These are phyloP conservation scores for Sugiyamaella paludigena DNA, from an alignment of 1,139 yeast genomes.

Conservation along the genomic window DNA sequence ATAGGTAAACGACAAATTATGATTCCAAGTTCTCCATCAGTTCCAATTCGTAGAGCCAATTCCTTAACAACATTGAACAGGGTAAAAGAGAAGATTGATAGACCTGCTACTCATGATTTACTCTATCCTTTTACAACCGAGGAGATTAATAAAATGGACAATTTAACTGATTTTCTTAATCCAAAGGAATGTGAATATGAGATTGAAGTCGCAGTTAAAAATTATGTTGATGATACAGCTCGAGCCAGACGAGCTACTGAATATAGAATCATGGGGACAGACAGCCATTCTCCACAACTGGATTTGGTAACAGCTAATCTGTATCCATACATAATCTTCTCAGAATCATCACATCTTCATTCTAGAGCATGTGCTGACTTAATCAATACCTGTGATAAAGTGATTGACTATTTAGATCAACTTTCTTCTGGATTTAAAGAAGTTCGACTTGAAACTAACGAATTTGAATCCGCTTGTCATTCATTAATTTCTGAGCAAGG, in stretches of 20 bases:
- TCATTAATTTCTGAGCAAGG: constrained; percentile 52
- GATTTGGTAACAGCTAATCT: constrained; percentile 32
- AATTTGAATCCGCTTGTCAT: constrained; percentile 60
- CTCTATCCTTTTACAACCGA: constrained; percentile 8
- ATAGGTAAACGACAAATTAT: neutral
- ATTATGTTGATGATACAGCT: neutral
- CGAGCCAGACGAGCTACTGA: neutral
- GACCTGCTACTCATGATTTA: no score
- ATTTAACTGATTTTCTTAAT: neutral
- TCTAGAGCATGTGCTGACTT: constrained; percentile 36
- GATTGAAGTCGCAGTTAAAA: neutral
- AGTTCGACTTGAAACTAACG: constrained; percentile 59
- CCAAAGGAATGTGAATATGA: constrained; percentile 2
- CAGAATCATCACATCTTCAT: constrained; percentile 37
- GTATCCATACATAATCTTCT: constrained; percentile 25
- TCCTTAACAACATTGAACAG: constrained; percentile 12
- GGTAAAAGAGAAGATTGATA: neutral
- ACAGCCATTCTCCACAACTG: constrained; percentile 5
- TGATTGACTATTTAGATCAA: constrained; percentile 45
- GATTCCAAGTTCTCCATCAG: constrained; percentile 14
- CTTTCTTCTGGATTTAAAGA: constrained; percentile 52
- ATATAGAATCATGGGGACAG: constrained; percentile 1
- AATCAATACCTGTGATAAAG: constrained; percentile 43
- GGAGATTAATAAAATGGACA: neutral
- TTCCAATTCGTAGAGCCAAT: constrained; percentile 26